Percentiles rank a stretch among this genome's conserved stretches.
Conservation (phyloP, 192 early-diverging fungal species). For the Coemansia sp. region DNA sequence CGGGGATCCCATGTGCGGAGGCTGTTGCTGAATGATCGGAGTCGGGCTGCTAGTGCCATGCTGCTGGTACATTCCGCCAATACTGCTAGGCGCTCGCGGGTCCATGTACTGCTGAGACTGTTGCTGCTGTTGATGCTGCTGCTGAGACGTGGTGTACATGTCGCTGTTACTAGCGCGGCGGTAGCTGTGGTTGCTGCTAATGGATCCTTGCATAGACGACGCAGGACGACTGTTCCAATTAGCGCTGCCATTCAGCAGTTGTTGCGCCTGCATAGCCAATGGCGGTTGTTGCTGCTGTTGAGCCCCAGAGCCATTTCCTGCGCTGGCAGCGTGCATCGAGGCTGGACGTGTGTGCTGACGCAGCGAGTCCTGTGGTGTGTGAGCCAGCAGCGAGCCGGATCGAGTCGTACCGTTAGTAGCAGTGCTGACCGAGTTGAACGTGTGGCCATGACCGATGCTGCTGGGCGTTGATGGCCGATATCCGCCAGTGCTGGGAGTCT, state of each 20-base stretch:
- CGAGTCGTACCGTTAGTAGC: slow-evolving; percentile 7
- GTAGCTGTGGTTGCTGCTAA: slow-evolving; percentile 20
- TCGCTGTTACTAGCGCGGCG: slow-evolving; percentile 52
- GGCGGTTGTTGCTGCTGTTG: slow-evolving; percentile 14
- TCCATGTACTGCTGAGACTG: neutral
- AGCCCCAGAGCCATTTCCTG: neutral
- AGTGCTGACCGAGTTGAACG: slow-evolving; percentile 26
- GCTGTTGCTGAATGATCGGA: slow-evolving; percentile 11
- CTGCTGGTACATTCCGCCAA: slow-evolving; percentile 17
- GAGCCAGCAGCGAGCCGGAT: slow-evolving; percentile 22
- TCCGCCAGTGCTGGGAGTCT: slow-evolving; percentile 3
- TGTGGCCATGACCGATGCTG: slow-evolving; percentile 17
- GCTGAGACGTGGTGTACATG: slow-evolving; percentile 37
- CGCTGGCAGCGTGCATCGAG: slow-evolving; percentile 28
- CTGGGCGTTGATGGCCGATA: slow-evolving; percentile 8
- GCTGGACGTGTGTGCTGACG: slow-evolving; percentile 32
- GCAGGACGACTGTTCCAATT: slow-evolving; percentile 39
- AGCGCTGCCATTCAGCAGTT: slow-evolving; percentile 17
- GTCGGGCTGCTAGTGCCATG: slow-evolving; percentile 18
- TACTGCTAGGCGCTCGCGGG: slow-evolving; percentile 29
- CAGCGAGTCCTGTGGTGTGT: slow-evolving; percentile 12
- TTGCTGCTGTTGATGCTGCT: slow-evolving; percentile 4
- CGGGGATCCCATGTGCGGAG: slow-evolving; percentile 39
- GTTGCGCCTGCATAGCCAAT: slow-evolving; percentile 13
- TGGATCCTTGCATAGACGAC: slow-evolving; percentile 44